Evolutionary conservation across 2,329 filamentous ascomycete genomes (phyloP).

Genomic region (Epichloe festucae): DNA sequence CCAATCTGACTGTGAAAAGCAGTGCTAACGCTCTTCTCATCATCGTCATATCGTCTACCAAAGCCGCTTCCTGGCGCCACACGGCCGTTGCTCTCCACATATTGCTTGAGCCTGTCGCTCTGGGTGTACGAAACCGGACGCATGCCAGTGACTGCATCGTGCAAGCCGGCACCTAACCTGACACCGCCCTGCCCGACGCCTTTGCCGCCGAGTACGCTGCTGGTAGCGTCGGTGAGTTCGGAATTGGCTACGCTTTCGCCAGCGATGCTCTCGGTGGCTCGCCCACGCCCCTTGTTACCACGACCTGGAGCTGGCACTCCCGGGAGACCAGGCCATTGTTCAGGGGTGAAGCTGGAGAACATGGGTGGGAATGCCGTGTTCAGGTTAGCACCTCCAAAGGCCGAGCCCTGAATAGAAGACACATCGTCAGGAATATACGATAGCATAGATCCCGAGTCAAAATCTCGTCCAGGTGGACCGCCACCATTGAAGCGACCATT

Average conservation of each 20-base stretch:
- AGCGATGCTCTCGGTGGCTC: constrained; percentile 64
- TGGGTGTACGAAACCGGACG: constrained; percentile 45
- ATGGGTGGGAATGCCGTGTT: constrained; percentile 70
- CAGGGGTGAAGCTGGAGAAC: constrained; percentile 83
- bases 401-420: constrained; percentile 86
- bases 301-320: constrained; percentile 50
- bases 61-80: constrained; percentile 54
- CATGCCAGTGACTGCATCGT: constrained; percentile 55
- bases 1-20: constrained; percentile 94
- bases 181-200: constrained; percentile 74
- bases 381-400: constrained; percentile 73
- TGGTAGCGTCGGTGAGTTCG: constrained; percentile 73
- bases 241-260: constrained; percentile 89
- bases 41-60: constrained; percentile 68
- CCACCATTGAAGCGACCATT: constrained; percentile 28
- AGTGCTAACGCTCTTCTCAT: constrained; percentile 90
- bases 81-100: constrained; percentile 75
- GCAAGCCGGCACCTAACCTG: constrained; percentile 70
- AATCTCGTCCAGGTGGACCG: constrained; percentile 34
- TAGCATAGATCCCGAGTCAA: constrained; percentile 76
- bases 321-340: constrained; percentile 74
- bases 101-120: constrained; percentile 78
- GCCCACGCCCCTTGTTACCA: constrained; percentile 52
- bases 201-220: constrained; percentile 64
- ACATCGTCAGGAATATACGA: constrained; percentile 96